A percentile compares a stretch with the other conserved stretches of the same genome.
These are phyloP conservation scores for Xylaria hypoxylon DNA, from an alignment of 2,329 filamentous ascomycete genomes.

Conservation along the genomic window DNA sequence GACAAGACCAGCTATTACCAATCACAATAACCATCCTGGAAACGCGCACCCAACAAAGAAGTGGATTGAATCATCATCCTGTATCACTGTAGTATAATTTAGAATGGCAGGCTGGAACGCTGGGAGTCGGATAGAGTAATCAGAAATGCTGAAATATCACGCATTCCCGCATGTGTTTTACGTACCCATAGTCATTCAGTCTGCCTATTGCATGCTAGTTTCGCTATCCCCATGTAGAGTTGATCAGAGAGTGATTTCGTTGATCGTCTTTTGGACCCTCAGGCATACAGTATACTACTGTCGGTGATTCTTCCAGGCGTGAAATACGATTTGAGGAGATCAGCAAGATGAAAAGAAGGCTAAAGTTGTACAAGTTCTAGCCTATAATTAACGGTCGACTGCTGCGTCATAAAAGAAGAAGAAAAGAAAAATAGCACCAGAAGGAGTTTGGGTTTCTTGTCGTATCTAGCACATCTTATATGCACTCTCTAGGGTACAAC, in stretches of 20 bases:
- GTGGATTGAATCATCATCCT: conserved; percentile 22
- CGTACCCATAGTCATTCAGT: conserved; percentile 15
- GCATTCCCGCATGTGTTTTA: conserved; percentile 16
- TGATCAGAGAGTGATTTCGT: conserved; percentile 5
- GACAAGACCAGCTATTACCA: not conserved
- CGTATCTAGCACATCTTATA: too few species aligned
- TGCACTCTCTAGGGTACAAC: too few species aligned
- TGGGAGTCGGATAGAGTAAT: conserved; percentile 36
- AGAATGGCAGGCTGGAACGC: conserved; percentile 37
- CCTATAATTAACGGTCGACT: too few species aligned
- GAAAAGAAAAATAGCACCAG: too few species aligned
- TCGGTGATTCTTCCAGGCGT: too few species aligned
- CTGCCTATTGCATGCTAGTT: conserved; percentile 12
- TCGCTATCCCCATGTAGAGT: conserved; percentile 12
- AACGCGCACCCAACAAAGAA: conserved; percentile 23
- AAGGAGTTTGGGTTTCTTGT: too few species aligned
- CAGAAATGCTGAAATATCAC: conserved; percentile 30
- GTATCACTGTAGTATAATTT: conserved; percentile 43
- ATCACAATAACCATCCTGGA: conserved; percentile 22
- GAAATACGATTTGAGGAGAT: too few species aligned
- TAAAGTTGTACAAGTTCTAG: too few species aligned
- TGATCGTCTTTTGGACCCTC: not conserved
- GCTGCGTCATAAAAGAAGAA: too few species aligned
- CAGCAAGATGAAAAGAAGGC: too few species aligned
- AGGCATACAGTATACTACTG: not conserved